Conservation (phyloP, 768 basidiomycete species). For the Lactifluus hygrophoroides region DNA sequence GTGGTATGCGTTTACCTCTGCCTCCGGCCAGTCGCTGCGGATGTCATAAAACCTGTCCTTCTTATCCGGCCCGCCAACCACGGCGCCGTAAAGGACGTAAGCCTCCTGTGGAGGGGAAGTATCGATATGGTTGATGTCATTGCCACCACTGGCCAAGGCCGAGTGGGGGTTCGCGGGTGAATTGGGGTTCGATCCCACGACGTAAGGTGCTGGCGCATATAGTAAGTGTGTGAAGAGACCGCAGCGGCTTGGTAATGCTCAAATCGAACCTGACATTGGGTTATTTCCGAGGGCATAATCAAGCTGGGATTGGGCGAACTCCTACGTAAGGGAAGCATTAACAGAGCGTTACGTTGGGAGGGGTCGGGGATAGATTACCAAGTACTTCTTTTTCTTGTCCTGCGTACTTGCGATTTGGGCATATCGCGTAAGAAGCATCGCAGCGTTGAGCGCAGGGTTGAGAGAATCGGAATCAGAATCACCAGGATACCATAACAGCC, state of each 20-base stretch:
- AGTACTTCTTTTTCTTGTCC: slow-evolving; percentile 50
- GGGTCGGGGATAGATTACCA: slow-evolving; percentile 32
- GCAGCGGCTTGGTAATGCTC: neutral
- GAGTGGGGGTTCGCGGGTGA: slow-evolving; percentile 88
- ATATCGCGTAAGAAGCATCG: slow-evolving; percentile 75
- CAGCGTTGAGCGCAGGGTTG: slow-evolving; percentile 81
- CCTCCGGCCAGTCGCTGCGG: slow-evolving; percentile 83
- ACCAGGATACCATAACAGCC: slow-evolving; percentile 72
- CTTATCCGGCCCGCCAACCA: slow-evolving; percentile 79
- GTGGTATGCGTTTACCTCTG: no score
- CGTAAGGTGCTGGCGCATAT: slow-evolving; percentile 52
- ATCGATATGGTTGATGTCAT: slow-evolving; percentile 59
- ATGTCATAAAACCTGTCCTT: slow-evolving; percentile 76
- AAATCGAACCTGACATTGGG: slow-evolving; percentile 65
- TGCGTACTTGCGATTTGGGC: slow-evolving; percentile 60
- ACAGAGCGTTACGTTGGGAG: slow-evolving; percentile 5
- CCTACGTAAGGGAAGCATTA: slow-evolving; percentile 31
- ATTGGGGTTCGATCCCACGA: slow-evolving; percentile 86
- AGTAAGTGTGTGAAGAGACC: neutral
- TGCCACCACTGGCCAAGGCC: slow-evolving; percentile 79
- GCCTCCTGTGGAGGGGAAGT: slow-evolving; percentile 63
- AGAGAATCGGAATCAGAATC: slow-evolving; percentile 74
- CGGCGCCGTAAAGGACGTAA: slow-evolving; percentile 77
- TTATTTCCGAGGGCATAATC: slow-evolving; percentile 83
- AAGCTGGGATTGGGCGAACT: slow-evolving; percentile 67